A percentile compares a stretch with the other conserved stretches of the same genome.
phyloP scores from a whole-genome alignment of 2,329 filamentous ascomycete genomes.

The Diplodia seriata region DNA sequence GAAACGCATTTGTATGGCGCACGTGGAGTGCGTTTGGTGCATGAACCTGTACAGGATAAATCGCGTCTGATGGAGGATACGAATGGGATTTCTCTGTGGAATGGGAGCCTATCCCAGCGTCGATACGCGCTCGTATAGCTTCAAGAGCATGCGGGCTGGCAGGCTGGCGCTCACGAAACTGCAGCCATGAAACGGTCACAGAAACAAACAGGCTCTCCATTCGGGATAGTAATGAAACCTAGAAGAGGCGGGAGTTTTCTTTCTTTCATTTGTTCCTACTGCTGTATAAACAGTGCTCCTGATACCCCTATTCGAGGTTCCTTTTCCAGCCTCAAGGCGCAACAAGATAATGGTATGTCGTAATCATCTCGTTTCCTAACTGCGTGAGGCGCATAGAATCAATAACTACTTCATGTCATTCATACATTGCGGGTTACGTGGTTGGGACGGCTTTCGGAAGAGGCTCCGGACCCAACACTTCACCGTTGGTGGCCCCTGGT shows the following conservation, averaged over 20 bases:
- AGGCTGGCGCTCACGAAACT: background rate
- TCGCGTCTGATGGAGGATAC: background rate
- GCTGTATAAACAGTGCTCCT: background rate
- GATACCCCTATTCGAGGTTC: constrained; percentile 3
- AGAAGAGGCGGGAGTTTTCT: background rate
- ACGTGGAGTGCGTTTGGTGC: background rate
- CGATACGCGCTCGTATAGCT: background rate
- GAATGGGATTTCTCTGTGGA: background rate
- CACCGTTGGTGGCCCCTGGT: background rate
- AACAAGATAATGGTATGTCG: background rate
- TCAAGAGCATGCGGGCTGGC: background rate
- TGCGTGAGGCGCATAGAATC: background rate
- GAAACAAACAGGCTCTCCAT: background rate
- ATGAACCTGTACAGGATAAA: background rate
- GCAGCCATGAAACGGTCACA: background rate
- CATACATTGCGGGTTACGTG: background rate
- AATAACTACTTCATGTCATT: background rate
- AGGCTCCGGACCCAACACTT: background rate
- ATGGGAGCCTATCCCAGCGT: background rate
- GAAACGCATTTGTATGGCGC: background rate
- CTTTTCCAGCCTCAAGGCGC: background rate
- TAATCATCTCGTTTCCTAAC: background rate
- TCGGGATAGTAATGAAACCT: background rate
- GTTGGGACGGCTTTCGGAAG: background rate
- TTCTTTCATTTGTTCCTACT: no score